A percentile compares a stretch with the other conserved stretches of the same genome.
Conservation (phyloP, 257 asterid genomes). For the Striga asiatica region DNA sequence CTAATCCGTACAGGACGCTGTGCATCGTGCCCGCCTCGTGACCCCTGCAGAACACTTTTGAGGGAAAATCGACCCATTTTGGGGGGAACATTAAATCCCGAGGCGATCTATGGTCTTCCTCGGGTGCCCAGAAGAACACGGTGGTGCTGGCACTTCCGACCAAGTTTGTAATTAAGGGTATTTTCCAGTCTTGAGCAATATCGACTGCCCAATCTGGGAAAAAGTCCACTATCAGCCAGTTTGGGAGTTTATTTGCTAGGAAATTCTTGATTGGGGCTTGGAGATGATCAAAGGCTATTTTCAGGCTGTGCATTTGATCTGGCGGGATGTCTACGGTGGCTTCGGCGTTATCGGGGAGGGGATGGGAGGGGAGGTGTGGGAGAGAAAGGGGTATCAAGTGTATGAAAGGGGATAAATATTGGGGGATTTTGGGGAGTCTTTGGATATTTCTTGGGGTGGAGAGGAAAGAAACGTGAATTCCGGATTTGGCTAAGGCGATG, state of each 20-base stretch:
- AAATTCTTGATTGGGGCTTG: conserved; percentile 7
- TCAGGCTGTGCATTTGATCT: no score
- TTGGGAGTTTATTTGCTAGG: conserved; percentile 8
- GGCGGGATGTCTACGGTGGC: no score
- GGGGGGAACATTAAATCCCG: no score
- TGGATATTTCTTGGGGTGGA: no score
- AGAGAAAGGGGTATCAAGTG: conserved; percentile 2
- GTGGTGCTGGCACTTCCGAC: neutral
- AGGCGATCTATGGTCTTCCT: no score
- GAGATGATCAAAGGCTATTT: conserved; percentile 10
- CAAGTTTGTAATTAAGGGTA: neutral
- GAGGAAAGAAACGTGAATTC: no score
- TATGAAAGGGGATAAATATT: neutral
- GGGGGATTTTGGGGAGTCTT: conserved; percentile 20
- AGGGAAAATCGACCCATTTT: no score
- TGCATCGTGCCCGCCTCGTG: conserved; percentile 6
- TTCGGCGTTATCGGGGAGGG: no score
- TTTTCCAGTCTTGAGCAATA: neutral
- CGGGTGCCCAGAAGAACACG: neutral
- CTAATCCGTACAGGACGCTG: conserved; percentile 1
- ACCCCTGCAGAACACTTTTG: conserved; percentile 9
- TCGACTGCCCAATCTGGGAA: conserved; percentile 7
- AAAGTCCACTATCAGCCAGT: conserved; percentile 13
- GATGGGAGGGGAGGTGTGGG: conserved; percentile 12
- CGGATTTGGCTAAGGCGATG: no score